A percentile compares a stretch with the other conserved stretches of the same genome.
Evolutionary conservation across 2,329 filamentous ascomycete species (phyloP).

Genomic region (Neofusicoccum parvum): DNA sequence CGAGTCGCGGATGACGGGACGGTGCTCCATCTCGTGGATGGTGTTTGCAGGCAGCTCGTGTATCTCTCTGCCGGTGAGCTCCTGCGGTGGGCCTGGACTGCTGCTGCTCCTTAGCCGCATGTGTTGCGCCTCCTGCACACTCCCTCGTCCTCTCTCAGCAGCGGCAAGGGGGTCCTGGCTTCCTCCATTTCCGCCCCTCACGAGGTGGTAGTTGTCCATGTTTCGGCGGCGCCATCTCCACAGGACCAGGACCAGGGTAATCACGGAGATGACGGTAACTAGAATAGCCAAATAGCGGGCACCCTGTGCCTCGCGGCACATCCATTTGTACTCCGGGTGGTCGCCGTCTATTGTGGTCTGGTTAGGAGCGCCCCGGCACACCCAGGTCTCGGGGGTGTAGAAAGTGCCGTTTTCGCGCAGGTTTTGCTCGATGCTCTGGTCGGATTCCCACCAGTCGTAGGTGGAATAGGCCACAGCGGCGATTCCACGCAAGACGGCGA

Average conservation of each 20-base stretch:
- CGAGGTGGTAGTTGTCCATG: slow-evolving; percentile 3
- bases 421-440: slow-evolving; percentile 3
- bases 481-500: slow-evolving; percentile 3
- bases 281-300: slow-evolving; percentile 7
- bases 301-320: slow-evolving; percentile 9
- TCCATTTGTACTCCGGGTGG: background rate
- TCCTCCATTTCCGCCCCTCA: background rate
- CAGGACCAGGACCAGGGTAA: background rate
- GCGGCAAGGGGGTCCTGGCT: background rate
- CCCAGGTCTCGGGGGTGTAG: slow-evolving; percentile 8
- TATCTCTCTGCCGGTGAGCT: background rate
- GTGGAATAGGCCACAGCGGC: background rate
- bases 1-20: background rate
- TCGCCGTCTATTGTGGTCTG: background rate
- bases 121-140: background rate
- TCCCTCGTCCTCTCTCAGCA: background rate
- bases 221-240: slow-evolving; percentile 11
- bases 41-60: slow-evolving; percentile 6
- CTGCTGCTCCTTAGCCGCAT: background rate
- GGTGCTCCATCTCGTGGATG: slow-evolving; percentile 11
- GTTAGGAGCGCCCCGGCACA: background rate
- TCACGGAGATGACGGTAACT: background rate
- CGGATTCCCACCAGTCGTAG: slow-evolving; percentile 3
- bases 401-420: background rate
- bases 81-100: background rate